Base-by-base conservation (phyloP, 2,329 filamentous ascomycete species). In the Diaporthe nobilis region DNA sequence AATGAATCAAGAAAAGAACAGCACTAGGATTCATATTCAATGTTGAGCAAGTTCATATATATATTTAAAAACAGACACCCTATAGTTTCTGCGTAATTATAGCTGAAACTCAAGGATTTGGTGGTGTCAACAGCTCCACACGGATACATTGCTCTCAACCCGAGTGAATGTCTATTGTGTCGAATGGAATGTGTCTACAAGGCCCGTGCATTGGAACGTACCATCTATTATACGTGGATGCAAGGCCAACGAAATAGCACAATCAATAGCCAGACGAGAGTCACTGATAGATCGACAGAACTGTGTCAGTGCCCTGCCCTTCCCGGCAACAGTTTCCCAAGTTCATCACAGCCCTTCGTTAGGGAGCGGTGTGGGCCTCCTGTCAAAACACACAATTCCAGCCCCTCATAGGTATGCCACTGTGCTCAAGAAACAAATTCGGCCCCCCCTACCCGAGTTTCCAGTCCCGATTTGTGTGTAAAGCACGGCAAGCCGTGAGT, bases 291-390 rank as follows among this genome's bases (percentile, higher is more conserved):
- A 55, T 55, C 53, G 53, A 55, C 53, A 55, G 25, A 55, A 7
- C 25, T 55, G 53, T 55, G 53, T 55, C 53, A 55, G 53, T 31
- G 17, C 13, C 53, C 28, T 55, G 4, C 53, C 53, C 53, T 55
- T 55, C 25, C 25, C 53, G 53, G 53, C 53, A 55, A 55, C 53
- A 55, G 53, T 55, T 55, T 55, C 53, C 51, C 53, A 55, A 55
- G 4, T 17, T 55, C 51, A 31, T 55, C 53, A 20, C 53, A 55
- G 22, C 51, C 51, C 51, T 28, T 55, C 25, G 51, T 28, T 4
- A 55, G 53, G 53, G 53, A 55, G 53, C 25, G 22, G 25, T 15
- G 53, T 2, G 53, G 28, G 6, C 25, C 5, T 17, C 13, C 25
- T 28, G 25, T 31, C 13, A 31, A 55, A 31, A 31, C 9, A 7